Evolutionary conservation across 805 yeast genomes (phyloP).

Genomic region (Barnettozyma vustinii): DNA sequence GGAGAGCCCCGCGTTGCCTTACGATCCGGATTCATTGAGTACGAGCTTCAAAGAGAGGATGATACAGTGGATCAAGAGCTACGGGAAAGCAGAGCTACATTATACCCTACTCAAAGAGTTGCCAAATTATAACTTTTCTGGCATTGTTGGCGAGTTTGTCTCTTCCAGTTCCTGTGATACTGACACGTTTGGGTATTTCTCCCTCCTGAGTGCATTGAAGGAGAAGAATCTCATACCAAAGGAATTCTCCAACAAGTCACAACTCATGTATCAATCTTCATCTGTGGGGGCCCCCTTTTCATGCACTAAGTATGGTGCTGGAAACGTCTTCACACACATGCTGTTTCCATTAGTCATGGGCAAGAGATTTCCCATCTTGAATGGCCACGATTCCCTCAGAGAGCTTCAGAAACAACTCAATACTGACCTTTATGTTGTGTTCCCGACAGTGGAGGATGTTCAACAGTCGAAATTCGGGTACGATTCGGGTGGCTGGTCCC

Average conservation of each 20-base stretch:
- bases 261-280: constrained; percentile 31
- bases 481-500: constrained; percentile 45
- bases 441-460: constrained; percentile 28
- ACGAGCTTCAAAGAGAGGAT: constrained; percentile 42
- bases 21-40: not conserved
- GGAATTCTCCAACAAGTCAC: constrained; percentile 8
- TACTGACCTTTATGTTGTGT: constrained; percentile 35
- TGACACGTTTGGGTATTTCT: constrained; percentile 24
- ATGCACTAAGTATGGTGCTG: constrained; percentile 4
- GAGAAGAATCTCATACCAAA: constrained; percentile 10
- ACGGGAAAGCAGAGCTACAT: constrained; percentile 28
- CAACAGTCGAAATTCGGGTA: constrained; percentile 32
- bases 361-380: constrained; percentile 6
- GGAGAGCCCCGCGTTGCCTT: constrained; percentile 44
- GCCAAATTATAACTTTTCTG: constrained; percentile 36
- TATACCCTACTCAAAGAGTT: constrained; percentile 28
- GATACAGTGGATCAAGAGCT: constrained; percentile 38
- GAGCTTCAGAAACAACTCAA: constrained; percentile 25
- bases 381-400: constrained; percentile 13
- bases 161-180: constrained; percentile 49
- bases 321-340: constrained; percentile 23
- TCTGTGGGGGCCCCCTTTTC: constrained; percentile 22
- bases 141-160: constrained; percentile 46
- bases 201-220: constrained; percentile 21
- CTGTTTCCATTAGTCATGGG: constrained; percentile 19